Evolutionary conservation across 1,284 basidiomycete species (phyloP), one percentile per base, ranked within the genome.

Genomic region (Neolentinus lepideus): DNA sequence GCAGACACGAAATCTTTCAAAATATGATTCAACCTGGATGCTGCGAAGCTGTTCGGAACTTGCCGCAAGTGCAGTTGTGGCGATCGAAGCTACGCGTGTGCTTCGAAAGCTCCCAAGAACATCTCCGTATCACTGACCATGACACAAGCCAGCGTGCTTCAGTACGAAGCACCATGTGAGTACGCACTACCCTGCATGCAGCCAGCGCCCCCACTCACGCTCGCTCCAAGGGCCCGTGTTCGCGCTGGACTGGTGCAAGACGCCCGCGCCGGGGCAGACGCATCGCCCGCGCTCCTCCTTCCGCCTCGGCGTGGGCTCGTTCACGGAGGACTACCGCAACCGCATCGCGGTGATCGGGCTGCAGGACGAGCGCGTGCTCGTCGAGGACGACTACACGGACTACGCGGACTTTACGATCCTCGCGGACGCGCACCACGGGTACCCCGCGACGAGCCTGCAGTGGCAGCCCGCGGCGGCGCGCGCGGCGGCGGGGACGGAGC

Each of bases 201-300:
- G 56, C 57, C 53, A 50, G 59, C 54, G 45, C 27, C 48, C 59
- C 27, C 12, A 27, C 53, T 56, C 59, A 58, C 57, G 48, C n/a
- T 54, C 50, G 38, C 21, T 53, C 29, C 33, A 56, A 91, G 90
- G 88, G 88, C 88, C 89, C 56, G 84, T 92, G 38, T 86, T 90
- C 65, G 84, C 87, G 59, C 70, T 92, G 54, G 90, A 92, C 67
- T 92, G 89, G 90, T 91, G 88, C 74, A 91, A 90, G 68, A 80
- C 88, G 9, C 74, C 86, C 43, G 81, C 84, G 4, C 85, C 85
- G 1, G 85, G 85, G 8, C 84, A 88, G 60, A 84, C 84, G 63
- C 71, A 78, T 58, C 81, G 88, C 26, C 82, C 86, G 33, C 81
- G 87, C 62, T 90, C 90, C 27, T 81, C 88, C 48, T 92, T 89